A percentile compares a stretch with the other conserved stretches of the same genome.
Conservation (phyloP, 208 protist species). For the Trypanosoma brucei region DNA sequence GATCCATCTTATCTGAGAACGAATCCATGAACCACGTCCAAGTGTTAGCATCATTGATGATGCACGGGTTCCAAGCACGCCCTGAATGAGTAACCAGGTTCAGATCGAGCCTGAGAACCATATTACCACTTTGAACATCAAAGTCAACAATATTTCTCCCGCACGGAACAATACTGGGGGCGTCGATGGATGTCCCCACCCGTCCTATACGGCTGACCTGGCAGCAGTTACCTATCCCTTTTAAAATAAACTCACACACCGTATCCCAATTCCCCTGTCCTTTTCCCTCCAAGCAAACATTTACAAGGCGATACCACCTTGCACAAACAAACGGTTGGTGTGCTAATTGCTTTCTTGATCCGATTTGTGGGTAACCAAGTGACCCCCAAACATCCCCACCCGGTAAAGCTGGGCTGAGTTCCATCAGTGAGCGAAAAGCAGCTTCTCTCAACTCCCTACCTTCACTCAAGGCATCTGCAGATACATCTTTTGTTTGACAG, state of each 20-base stretch:
- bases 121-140: constrained; percentile 60
- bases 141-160: constrained; percentile 74
- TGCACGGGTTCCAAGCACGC: constrained; percentile 22
- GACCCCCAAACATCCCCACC: neutral
- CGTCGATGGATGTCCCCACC: neutral
- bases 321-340: constrained; percentile 10
- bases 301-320: constrained; percentile 48
- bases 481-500: too few species aligned
- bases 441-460: too few species aligned
- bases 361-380: neutral
- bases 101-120: constrained; percentile 66
- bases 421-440: too few species aligned
- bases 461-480: too few species aligned
- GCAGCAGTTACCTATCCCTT: neutral
- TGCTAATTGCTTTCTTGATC: neutral
- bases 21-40: constrained; percentile 59
- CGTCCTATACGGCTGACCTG: neutral
- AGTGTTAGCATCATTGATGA: constrained; percentile 22
- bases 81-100: constrained; percentile 18
- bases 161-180: constrained; percentile 33
- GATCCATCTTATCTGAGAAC: constrained; percentile 53
- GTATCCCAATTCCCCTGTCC: neutral
- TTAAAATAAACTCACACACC: constrained; percentile 6
- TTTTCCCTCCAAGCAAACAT: constrained; percentile 6
- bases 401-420: neutral